A percentile compares a stretch with the other conserved stretches of the same genome.
These are phyloP conservation scores for Dothiorella sarmentorum DNA, from an alignment of 2,329 filamentous ascomycete species.

Conservation along the genomic window DNA sequence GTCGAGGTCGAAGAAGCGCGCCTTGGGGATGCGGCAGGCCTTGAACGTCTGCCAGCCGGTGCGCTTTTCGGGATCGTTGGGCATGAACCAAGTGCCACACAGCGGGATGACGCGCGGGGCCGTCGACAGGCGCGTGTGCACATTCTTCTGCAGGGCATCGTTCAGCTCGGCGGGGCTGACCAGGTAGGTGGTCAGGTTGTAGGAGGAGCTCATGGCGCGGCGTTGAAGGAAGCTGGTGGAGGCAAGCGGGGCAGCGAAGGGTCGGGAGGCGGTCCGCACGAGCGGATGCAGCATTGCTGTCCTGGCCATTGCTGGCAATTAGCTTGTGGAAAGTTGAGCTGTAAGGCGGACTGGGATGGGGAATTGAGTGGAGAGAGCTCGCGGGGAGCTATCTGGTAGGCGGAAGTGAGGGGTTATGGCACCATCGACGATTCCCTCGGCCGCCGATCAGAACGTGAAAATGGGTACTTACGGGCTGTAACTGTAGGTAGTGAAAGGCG, in stretches of 20 bases:
- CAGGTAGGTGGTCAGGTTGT: conserved; percentile 72
- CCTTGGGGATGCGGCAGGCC: conserved; percentile 77
- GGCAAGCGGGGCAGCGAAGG: background rate
- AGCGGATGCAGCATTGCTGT: conserved; percentile 10
- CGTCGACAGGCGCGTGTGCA: conserved; percentile 73
- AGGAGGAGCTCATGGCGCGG: conserved; percentile 28
- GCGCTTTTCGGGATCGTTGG: conserved; percentile 73
- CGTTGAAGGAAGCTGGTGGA: conserved; percentile 20
- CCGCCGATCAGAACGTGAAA: conserved; percentile 8
- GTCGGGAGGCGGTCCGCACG: background rate
- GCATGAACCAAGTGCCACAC: conserved; percentile 94
- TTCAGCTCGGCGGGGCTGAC: conserved; percentile 80
- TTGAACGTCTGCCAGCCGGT: conserved; percentile 78
- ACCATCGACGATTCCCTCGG: conserved; percentile 13
- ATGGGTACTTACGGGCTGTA: background rate
- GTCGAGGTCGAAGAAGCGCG: conserved; percentile 95
- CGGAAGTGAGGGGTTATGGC: conserved; percentile 11
- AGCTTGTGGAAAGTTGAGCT: background rate
- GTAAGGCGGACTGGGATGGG: background rate
- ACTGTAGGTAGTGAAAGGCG: background rate
- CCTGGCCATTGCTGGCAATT: conserved; percentile 8
- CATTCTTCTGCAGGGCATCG: conserved; percentile 77
- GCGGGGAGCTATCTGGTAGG: conserved; percentile 6
- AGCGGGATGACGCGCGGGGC: conserved; percentile 82
- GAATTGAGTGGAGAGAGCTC: background rate